Conservation (phyloP, 495 filamentous ascomycete species). For the Talaromyces proteolyticus region DNA sequence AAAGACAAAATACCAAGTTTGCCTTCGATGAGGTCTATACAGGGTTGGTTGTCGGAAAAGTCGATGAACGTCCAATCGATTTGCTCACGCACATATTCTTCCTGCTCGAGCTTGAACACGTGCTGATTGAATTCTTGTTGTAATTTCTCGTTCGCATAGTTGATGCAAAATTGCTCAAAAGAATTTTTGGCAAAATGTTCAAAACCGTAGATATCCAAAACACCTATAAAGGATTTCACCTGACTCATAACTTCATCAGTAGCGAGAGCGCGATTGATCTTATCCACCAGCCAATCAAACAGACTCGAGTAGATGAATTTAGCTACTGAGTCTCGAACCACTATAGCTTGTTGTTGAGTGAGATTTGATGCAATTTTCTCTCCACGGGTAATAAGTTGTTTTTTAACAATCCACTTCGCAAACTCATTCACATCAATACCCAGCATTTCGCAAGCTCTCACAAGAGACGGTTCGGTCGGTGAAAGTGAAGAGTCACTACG, state of each 20-base stretch:
- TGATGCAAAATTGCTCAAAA: slow-evolving; percentile 99
- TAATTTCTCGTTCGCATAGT: slow-evolving; percentile 98
- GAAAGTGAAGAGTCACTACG: slow-evolving; percentile 80
- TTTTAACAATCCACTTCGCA: slow-evolving; percentile 99
- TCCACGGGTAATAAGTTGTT: slow-evolving; percentile 92
- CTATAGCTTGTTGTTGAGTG: slow-evolving; percentile 86
- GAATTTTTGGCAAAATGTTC: slow-evolving; percentile 99
- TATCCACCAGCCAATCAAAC: slow-evolving; percentile 98
- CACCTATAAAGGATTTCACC: slow-evolving; percentile 93
- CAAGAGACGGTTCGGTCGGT: slow-evolving; percentile 74
- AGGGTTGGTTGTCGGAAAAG: slow-evolving; percentile 99
- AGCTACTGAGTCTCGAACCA: slow-evolving; percentile 95
- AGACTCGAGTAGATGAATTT: slow-evolving; percentile 98
- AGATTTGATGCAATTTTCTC: slow-evolving; percentile 98
- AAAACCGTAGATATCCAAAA: slow-evolving; percentile 99
- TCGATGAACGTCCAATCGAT: slow-evolving; percentile 99
- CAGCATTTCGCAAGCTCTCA: slow-evolving; percentile 77
- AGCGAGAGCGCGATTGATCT: slow-evolving; percentile 85
- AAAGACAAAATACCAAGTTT: slow-evolving; percentile 91
- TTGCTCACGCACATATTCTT: slow-evolving; percentile 93
- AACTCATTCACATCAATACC: slow-evolving; percentile 86
- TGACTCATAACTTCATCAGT: slow-evolving; percentile 79
- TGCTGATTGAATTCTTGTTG: slow-evolving; percentile 99
- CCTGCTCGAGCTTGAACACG: slow-evolving; percentile 99
- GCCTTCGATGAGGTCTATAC: slow-evolving; percentile 97